Evolutionary conservation across 2,329 filamentous ascomycete species (phyloP).

Genomic region (Ascochyta koolunga): DNA sequence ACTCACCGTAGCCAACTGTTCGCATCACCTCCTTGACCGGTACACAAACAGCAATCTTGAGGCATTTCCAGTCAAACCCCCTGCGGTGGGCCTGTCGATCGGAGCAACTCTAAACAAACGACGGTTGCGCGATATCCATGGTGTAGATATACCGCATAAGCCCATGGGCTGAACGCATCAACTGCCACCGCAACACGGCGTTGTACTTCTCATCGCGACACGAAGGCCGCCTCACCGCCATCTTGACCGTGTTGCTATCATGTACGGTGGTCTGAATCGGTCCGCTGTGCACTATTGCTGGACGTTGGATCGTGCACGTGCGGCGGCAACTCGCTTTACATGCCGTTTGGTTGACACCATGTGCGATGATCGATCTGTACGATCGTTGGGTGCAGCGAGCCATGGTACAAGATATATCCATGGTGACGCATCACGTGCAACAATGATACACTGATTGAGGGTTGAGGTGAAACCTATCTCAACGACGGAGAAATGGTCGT

Average conservation of each 20-base stretch:
- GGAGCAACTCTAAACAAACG: conserved; percentile 19
- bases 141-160: too few relatives aligned
- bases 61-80: conserved; percentile 2
- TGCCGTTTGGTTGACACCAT: conserved; percentile 2
- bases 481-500: neutral
- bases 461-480: conserved; percentile 3
- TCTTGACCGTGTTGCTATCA: conserved; percentile 2
- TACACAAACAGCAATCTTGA: neutral
- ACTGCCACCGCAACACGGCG: conserved; percentile 1
- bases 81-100: conserved; percentile 15
- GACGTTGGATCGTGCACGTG: conserved; percentile 4
- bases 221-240: conserved; percentile 11
- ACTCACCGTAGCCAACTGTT: neutral
- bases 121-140: conserved; percentile 10
- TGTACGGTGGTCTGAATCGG: conserved; percentile 12
- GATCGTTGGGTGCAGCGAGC: neutral
- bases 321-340: conserved; percentile 8
- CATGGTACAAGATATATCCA: neutral
- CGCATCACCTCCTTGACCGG: neutral
- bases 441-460: too few relatives aligned
- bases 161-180: conserved; percentile 8
- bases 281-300: neutral
- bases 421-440: conserved; percentile 9
- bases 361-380: neutral
- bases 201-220: conserved; percentile 5